Evolutionary conservation across 1,284 basidiomycete species (phyloP).

Genomic region (Dichomitus squalens): DNA sequence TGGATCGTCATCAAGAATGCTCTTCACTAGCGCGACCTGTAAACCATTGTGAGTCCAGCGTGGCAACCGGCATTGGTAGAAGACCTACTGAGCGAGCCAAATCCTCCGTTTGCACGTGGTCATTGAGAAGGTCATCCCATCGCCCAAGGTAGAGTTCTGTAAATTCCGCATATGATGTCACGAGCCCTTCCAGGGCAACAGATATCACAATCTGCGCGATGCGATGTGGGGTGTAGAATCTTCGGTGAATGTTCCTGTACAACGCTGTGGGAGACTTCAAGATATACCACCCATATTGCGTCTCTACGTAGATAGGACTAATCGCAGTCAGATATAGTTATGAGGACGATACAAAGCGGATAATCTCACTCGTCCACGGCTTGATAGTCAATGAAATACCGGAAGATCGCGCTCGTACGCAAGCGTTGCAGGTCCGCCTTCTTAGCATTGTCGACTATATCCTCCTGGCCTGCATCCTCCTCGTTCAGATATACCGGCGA

Average conservation of each 20-base stretch:
- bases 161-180: slow-evolving; percentile 15
- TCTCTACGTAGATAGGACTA: slow-evolving; percentile 66
- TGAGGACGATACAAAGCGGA: background rate
- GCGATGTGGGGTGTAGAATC: slow-evolving; percentile 52
- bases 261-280: slow-evolving; percentile 46
- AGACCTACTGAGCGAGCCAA: slow-evolving; percentile 20
- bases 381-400: slow-evolving; percentile 40
- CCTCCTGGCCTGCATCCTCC: slow-evolving; percentile 45
- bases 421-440: slow-evolving; percentile 33
- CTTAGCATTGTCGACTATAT: slow-evolving; percentile 39
- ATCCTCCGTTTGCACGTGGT: slow-evolving; percentile 2
- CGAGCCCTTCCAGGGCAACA: slow-evolving; percentile 20
- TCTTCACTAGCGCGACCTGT: slow-evolving; percentile 9
- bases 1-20: slow-evolving; percentile 2
- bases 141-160: slow-evolving; percentile 6
- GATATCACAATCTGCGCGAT: slow-evolving; percentile 47
- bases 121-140: slow-evolving; percentile 18
- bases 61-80: no score
- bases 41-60: background rate
- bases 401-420: slow-evolving; percentile 36
- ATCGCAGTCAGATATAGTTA: background rate
- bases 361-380: slow-evolving; percentile 40
- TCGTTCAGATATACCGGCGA: slow-evolving; percentile 38
- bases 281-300: slow-evolving; percentile 61
- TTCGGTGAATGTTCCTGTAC: slow-evolving; percentile 47